Evolutionary conservation across 106 monocot species (phyloP).

Genomic region (Alisma plantagoaquatica): DNA sequence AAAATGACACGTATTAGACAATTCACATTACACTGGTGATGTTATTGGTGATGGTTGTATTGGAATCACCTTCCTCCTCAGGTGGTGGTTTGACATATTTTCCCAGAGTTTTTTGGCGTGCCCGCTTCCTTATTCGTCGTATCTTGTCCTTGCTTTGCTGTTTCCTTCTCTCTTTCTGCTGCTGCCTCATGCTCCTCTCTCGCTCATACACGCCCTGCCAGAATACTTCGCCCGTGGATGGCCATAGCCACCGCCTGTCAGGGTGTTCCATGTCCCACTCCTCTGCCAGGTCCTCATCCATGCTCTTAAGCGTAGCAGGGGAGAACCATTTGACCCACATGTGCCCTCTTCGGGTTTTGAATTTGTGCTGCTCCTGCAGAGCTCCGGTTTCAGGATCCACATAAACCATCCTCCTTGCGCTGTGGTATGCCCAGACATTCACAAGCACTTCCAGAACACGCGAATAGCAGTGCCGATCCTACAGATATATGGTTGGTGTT

Average conservation of each 20-base stretch:
- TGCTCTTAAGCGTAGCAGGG: constrained; percentile 58
- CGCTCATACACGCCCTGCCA: constrained; percentile 85
- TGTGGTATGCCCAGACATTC: constrained; percentile 97
- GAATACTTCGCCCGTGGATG: constrained; percentile 78
- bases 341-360: constrained; percentile 48
- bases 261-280: constrained; percentile 55
- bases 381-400: constrained; percentile 67
- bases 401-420: constrained; percentile 73
- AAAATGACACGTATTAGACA: not conserved
- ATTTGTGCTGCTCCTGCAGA: constrained; percentile 75
- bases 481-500: not conserved
- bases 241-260: constrained; percentile 63
- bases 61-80: constrained; percentile 24
- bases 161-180: constrained; percentile 50
- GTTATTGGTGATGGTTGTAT: constrained; percentile 21
- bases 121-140: constrained; percentile 62
- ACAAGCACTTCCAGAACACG: constrained; percentile 82
- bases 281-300: constrained; percentile 96
- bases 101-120: constrained; percentile 79
- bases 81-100: constrained; percentile 78
- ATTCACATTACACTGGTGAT: not conserved
- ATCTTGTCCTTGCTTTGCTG: constrained; percentile 79
- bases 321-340: constrained; percentile 91
- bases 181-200: constrained; percentile 53
- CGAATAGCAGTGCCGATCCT: constrained; percentile 89